Evolutionary conservation across 2,329 filamentous ascomycete genomes (phyloP), one percentile per base, ranked within the genome.

Genomic region (Daldinia sp.): DNA sequence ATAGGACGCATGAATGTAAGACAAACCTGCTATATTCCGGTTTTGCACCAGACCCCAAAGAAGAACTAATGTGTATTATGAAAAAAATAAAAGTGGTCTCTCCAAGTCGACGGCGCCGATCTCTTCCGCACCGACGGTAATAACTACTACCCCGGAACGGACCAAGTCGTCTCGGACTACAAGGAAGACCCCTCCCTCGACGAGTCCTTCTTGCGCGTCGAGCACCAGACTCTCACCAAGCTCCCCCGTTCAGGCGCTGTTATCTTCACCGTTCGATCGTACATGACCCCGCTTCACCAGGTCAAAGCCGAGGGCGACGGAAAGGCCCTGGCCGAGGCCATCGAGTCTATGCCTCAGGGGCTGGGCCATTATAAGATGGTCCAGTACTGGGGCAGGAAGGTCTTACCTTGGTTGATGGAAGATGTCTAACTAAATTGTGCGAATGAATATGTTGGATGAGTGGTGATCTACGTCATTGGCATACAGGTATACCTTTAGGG

Each of bases 61-160:
- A n/a, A n/a, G n/a, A n/a, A n/a, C n/a, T n/a, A n/a, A n/a, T n/a
- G n/a, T n/a, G n/a, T n/a, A n/a, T n/a, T n/a, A n/a, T n/a, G n/a
- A n/a, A n/a, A n/a, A n/a, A n/a, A n/a, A n/a, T n/a, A n/a, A n/a
- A 51, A 70, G 67, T 70, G 67, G 67, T 67, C 63, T 53, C 35
- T 70, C 18, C 67, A 70, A 37, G 64, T 67, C 9, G 67, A 70
- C 35, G 67, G 67, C 4, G 61, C 51, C 3, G 67, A 70, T 28
- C 51, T 70, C 50, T 70, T 70, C 60, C 67, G 67, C 20, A 66
- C 64, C 0, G 67, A 70, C 28, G 67, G 67, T 2, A 70, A 70
- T 9, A 70, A 70, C 23, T 70, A 60, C 51, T 70, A 67, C 41
- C 67, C 67, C 2, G 67, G 58, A 12, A 70, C 56, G 1, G 56